phyloP scores from a whole-genome alignment of 371 early-diverging fungal species.

The Chytridium lagenaria region DNA sequence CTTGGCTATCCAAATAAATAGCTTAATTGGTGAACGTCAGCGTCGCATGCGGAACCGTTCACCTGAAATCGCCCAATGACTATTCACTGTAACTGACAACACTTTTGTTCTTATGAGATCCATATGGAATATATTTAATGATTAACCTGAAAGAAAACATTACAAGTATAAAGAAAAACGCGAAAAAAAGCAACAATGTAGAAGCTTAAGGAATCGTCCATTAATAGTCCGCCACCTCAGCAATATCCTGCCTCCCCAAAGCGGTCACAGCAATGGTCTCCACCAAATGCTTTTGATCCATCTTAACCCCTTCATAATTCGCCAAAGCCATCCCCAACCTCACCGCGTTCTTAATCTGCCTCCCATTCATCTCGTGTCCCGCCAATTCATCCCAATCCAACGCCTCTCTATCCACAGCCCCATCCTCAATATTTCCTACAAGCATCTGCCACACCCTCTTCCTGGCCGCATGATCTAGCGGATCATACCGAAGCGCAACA shows the following conservation, averaged over 20 bases:
- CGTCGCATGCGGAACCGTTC: slow-evolving; percentile 1
- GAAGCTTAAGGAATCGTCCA: too few species aligned
- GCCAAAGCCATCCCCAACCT: slow-evolving; percentile 54
- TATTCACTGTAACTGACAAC: neutral
- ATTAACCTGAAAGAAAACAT: too few species aligned
- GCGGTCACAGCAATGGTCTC: slow-evolving; percentile 49
- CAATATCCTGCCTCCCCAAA: slow-evolving; percentile 46
- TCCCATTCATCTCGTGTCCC: slow-evolving; percentile 52
- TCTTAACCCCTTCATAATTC: slow-evolving; percentile 27
- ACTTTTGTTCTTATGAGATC: neutral
- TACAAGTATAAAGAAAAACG: too few species aligned
- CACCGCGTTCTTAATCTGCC: slow-evolving; percentile 62
- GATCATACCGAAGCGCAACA: slow-evolving; percentile 56
- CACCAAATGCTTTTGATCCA: slow-evolving; percentile 40
- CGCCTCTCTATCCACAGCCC: slow-evolving; percentile 21
- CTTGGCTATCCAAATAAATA: slow-evolving; percentile 29
- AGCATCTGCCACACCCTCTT: slow-evolving; percentile 58
- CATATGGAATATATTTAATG: too few species aligned
- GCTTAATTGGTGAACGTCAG: slow-evolving; percentile 7
- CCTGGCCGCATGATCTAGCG: slow-evolving; percentile 46
- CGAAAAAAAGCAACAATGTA: too few species aligned
- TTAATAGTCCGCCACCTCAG: slow-evolving; percentile 25
- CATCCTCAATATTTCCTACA: slow-evolving; percentile 40
- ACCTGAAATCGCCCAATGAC: neutral
- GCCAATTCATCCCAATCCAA: slow-evolving; percentile 38